Conservation (phyloP, 257 asterid species). For the Vinca minor region DNA sequence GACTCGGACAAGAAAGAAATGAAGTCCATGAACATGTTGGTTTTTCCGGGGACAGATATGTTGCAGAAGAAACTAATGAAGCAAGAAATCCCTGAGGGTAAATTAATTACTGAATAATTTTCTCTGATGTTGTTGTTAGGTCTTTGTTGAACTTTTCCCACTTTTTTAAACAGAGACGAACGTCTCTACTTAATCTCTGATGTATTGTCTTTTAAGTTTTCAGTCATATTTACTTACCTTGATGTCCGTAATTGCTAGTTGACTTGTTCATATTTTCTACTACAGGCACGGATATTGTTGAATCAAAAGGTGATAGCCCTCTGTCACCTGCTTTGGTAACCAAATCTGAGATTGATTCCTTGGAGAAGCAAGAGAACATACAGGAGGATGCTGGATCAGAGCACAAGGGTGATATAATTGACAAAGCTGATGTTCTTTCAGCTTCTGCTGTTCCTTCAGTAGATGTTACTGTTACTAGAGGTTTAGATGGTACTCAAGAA, state of each 20-base stretch:
- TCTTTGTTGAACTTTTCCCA: no score
- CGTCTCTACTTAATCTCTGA: no score
- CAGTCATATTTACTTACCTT: no score
- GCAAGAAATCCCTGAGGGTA: conserved; percentile 44
- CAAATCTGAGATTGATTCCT: conserved; percentile 29
- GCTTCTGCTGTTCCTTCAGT: conserved; percentile 10
- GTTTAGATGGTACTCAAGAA: no score
- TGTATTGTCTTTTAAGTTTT: no score
- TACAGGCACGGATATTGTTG: conserved; percentile 28
- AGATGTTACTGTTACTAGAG: conserved; percentile 10
- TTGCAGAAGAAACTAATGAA: conserved; percentile 58
- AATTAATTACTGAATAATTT: conserved; percentile 6
- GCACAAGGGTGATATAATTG: conserved; percentile 8
- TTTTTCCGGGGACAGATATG: conserved; percentile 88
- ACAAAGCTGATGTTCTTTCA: conserved; percentile 20
- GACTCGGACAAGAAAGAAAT: conserved; percentile 46
- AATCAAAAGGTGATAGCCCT: conserved; percentile 21
- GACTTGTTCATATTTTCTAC: conserved; percentile 13
- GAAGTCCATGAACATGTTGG: conserved; percentile 69
- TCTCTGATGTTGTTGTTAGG: neutral
- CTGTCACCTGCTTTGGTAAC: conserved; percentile 25
- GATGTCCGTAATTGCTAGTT: conserved; percentile 1
- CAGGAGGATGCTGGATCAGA: conserved; percentile 18
- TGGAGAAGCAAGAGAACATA: conserved; percentile 19
- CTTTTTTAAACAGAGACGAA: no score